Evolutionary conservation across 2,329 filamentous ascomycete species (phyloP).

Genomic region (Trichoderma sp.): DNA sequence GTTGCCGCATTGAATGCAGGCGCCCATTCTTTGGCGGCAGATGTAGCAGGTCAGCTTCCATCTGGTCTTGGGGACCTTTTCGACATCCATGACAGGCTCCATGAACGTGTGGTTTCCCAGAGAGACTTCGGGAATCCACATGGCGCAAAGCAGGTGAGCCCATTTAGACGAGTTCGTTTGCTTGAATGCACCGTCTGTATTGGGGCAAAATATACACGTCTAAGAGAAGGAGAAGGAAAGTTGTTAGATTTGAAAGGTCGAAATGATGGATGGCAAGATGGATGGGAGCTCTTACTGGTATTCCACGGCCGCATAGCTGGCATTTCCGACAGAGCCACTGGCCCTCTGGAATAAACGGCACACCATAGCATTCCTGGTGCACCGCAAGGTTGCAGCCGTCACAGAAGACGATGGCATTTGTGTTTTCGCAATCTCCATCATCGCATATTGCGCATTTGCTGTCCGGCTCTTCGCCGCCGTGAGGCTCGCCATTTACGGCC

Average conservation of each 20-base stretch:
- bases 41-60: slow-evolving; percentile 97
- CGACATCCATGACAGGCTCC: slow-evolving; percentile 97
- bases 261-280: neutral
- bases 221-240: slow-evolving; percentile 37
- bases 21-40: slow-evolving; percentile 95
- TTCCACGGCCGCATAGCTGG: slow-evolving; percentile 88
- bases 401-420: slow-evolving; percentile 98
- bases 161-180: slow-evolving; percentile 96
- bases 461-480: slow-evolving; percentile 85
- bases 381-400: slow-evolving; percentile 97
- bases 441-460: slow-evolving; percentile 98
- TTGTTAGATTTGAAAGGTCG: neutral
- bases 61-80: slow-evolving; percentile 91
- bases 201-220: slow-evolving; percentile 98
- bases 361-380: slow-evolving; percentile 98
- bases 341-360: slow-evolving; percentile 97
- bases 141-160: slow-evolving; percentile 93
- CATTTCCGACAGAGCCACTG: slow-evolving; percentile 98
- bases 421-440: slow-evolving; percentile 99
- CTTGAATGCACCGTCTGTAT: slow-evolving; percentile 97
- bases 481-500: slow-evolving; percentile 90
- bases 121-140: slow-evolving; percentile 98
- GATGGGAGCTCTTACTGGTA: slow-evolving; percentile 63
- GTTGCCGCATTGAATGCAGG: slow-evolving; percentile 97
- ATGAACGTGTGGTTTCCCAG: slow-evolving; percentile 96